phyloP scores from a whole-genome alignment of 2,329 filamentous ascomycete species.

The Colletotrichum aenigma region DNA sequence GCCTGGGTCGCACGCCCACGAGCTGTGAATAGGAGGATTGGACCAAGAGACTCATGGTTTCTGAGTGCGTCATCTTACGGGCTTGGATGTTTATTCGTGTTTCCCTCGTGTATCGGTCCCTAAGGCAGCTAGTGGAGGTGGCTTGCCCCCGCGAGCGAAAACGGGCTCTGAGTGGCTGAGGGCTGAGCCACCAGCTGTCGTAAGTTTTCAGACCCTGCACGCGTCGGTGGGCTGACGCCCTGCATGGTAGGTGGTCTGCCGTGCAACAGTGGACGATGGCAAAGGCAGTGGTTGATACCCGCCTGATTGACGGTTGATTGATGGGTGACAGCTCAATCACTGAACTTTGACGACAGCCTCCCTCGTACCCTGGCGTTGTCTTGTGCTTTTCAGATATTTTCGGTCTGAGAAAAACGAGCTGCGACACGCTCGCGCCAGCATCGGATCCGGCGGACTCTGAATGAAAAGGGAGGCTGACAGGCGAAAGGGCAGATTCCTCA shows the following conservation, averaged over 20 bases:
- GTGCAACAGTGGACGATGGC: neutral
- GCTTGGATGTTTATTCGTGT: conserved; percentile 3
- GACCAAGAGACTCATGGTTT: neutral
- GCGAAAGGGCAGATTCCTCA: neutral
- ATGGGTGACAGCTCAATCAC: neutral
- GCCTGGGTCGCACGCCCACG: neutral
- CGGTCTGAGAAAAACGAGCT: neutral
- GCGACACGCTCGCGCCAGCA: neutral
- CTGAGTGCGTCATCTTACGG: neutral
- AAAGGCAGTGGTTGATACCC: neutral
- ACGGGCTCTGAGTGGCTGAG: conserved; percentile 1
- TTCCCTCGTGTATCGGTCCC: neutral
- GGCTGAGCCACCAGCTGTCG: conserved; percentile 17
- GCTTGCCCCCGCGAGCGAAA: neutral
- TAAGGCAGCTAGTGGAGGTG: neutral
- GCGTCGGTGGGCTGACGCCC: neutral
- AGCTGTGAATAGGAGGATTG: neutral
- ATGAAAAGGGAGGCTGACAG: neutral
- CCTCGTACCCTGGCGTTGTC: neutral
- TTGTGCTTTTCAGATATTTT: neutral
- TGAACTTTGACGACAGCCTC: neutral
- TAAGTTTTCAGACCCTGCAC: conserved; percentile 10
- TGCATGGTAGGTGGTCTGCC: neutral
- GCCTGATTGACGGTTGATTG: neutral
- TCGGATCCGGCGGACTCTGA: neutral